These are phyloP conservation scores for Sporothrix schenckii DNA, from an alignment of 2,329 filamentous ascomycete genomes.

Conservation along the genomic window DNA sequence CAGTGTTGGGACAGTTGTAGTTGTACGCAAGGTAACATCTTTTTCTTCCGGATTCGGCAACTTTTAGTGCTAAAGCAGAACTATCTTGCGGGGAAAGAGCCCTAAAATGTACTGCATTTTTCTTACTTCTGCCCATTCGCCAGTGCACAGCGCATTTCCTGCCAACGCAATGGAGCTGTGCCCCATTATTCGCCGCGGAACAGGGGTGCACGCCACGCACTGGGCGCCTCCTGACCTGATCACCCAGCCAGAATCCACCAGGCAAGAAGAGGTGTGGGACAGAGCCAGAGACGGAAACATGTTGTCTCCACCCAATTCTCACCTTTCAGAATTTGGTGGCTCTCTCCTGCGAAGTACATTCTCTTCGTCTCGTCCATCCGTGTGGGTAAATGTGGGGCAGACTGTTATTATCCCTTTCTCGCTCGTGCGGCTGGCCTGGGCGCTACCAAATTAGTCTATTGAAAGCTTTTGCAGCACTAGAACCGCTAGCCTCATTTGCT, in stretches of 20 bases:
- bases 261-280: background rate
- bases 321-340: slow-evolving; percentile 31
- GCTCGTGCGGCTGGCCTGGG: slow-evolving; percentile 27
- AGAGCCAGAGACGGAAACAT: no score
- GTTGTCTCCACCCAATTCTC: slow-evolving; percentile 9
- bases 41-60: slow-evolving; percentile 29
- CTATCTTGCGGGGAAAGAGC: slow-evolving; percentile 19
- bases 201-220: slow-evolving; percentile 1
- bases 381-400: slow-evolving; percentile 25
- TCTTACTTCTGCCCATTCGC: background rate
- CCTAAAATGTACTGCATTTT: background rate
- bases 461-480: slow-evolving; percentile 35
- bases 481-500: slow-evolving; percentile 34
- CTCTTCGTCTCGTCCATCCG: background rate
- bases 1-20: background rate
- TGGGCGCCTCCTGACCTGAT: slow-evolving; percentile 10
- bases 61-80: background rate
- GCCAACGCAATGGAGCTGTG: no score
- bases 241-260: background rate
- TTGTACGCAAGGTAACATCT: background rate
- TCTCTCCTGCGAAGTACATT: slow-evolving; percentile 12
- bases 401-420: slow-evolving; percentile 35
- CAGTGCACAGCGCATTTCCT: background rate
- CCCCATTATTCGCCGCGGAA: background rate
- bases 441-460: slow-evolving; percentile 35